phyloP scores from a whole-genome alignment of 2,329 filamentous ascomycete species.

The Parafenestella ontariensis region DNA sequence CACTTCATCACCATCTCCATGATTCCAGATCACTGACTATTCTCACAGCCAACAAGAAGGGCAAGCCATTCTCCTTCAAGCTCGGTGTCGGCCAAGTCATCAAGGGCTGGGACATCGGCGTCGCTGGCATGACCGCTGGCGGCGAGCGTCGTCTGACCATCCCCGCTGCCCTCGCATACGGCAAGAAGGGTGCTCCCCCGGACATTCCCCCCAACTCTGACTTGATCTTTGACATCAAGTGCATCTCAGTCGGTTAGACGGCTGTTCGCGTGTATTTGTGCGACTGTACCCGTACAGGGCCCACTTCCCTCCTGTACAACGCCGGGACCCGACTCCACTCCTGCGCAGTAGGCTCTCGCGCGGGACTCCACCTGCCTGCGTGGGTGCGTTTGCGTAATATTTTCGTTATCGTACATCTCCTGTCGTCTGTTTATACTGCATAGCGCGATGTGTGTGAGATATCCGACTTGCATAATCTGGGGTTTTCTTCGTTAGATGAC shows the following conservation, averaged over 20 bases:
- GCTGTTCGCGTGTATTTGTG: conserved; percentile 4
- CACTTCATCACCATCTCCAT: conserved; percentile 26
- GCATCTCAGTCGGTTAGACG: conserved; percentile 56
- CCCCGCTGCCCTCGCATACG: conserved; percentile 86
- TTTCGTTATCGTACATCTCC: conserved; percentile 23
- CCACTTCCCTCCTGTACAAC: conserved; percentile 35
- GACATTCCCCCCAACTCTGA: conserved; percentile 92
- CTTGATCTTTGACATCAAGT: conserved; percentile 80
- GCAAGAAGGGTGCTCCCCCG: conserved; percentile 74
- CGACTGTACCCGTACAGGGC: conserved; percentile 21
- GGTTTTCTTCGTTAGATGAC: conserved; percentile 34
- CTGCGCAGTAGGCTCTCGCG: conserved; percentile 32
- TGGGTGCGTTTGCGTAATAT: conserved; percentile 23
- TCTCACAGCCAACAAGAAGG: conserved; percentile 92
- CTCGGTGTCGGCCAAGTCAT: conserved; percentile 95
- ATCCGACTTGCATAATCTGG: conserved; percentile 52
- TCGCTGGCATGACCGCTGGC: conserved; percentile 90
- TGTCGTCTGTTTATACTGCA: conserved; percentile 36
- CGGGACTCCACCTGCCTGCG: conserved; percentile 22
- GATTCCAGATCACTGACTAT: conserved; percentile 24
- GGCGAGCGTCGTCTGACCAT: conserved; percentile 93
- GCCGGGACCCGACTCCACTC: conserved; percentile 36
- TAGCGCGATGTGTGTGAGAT: conserved; percentile 48
- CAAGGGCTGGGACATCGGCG: conserved; percentile 97
- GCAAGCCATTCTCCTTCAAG: conserved; percentile 96